Conservation (phyloP, 192 early-diverging fungal genomes). For the Coemansia aciculifera region DNA sequence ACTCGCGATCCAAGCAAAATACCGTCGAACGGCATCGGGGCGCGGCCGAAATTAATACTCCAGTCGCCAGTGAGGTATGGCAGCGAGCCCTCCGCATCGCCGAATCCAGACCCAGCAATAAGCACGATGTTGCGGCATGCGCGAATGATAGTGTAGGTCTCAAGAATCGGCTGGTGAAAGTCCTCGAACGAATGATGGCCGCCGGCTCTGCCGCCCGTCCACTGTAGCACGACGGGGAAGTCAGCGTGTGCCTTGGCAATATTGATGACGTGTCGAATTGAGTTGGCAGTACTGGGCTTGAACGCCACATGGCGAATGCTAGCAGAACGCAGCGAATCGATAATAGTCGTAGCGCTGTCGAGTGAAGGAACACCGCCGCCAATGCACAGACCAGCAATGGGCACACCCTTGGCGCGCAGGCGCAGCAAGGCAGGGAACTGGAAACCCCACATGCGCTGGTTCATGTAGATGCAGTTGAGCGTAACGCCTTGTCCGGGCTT, state of each 20-base stretch:
- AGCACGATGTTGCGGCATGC: conserved; percentile 76
- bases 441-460: conserved; percentile 78
- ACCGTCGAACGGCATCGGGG: conserved; percentile 97
- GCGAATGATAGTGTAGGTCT: conserved; percentile 68
- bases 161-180: conserved; percentile 85
- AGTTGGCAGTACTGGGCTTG: conserved; percentile 77
- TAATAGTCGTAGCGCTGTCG: conserved; percentile 79
- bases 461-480: conserved; percentile 88
- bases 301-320: conserved; percentile 81
- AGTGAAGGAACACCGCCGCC: conserved; percentile 90
- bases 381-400: conserved; percentile 88
- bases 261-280: conserved; percentile 78
- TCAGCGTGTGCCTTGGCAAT: conserved; percentile 82
- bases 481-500: conserved; percentile 85
- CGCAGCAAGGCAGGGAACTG: conserved; percentile 82
- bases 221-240: conserved; percentile 91
- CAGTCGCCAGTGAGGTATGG: conserved; percentile 96
- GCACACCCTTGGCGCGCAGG: conserved; percentile 79
- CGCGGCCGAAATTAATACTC: conserved; percentile 72
- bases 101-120: conserved; percentile 93
- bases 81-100: conserved; percentile 79
- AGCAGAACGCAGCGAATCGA: conserved; percentile 69
- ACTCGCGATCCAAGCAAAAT: conserved; percentile 92
- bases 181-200: conserved; percentile 98
- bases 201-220: conserved; percentile 95